phyloP scores from a whole-genome alignment of 306 rosid species.

The Prunus armeniaca region DNA sequence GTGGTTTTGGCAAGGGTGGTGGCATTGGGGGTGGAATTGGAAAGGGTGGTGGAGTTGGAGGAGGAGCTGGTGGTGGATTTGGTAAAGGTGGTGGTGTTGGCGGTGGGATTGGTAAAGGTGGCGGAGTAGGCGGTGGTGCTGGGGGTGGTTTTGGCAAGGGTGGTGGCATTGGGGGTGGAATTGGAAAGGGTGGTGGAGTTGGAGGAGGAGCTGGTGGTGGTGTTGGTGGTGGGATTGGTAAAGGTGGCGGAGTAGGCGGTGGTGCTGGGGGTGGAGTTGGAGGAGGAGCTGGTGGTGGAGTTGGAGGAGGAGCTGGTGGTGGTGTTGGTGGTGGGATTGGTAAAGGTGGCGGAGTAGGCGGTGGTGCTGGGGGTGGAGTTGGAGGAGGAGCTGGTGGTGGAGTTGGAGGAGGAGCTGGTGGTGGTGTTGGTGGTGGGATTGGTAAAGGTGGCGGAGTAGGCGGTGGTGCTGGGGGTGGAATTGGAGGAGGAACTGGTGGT shows the following conservation, averaged over 20 bases:
- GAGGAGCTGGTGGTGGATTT: conserved; percentile 11
- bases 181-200: not conserved
- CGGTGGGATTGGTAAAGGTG: conserved; percentile 15
- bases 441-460: conserved; percentile 35
- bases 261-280: conserved; percentile 11
- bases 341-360: conserved; percentile 15
- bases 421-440: conserved; percentile 16
- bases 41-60: not conserved
- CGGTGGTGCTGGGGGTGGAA: conserved; percentile 21
- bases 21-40: conserved; percentile 12
- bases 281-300: too few species aligned
- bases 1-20: not conserved
- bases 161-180: not conserved
- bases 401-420: conserved; percentile 14
- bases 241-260: conserved; percentile 8
- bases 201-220: conserved; percentile 16
- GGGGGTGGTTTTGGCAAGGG: conserved; percentile 14
- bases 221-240: conserved; percentile 12
- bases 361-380: conserved; percentile 22
- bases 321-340: conserved; percentile 8
- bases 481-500: conserved; percentile 36
- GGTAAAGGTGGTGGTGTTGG: conserved; percentile 18
- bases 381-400: conserved; percentile 12
- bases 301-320: conserved; percentile 18
- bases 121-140: not conserved